A percentile compares a stretch with the other conserved stretches of the same genome.
These are phyloP conservation scores for Sordariomycetes sp. DNA, from an alignment of 2,329 filamentous ascomycete species.

Conservation along the genomic window DNA sequence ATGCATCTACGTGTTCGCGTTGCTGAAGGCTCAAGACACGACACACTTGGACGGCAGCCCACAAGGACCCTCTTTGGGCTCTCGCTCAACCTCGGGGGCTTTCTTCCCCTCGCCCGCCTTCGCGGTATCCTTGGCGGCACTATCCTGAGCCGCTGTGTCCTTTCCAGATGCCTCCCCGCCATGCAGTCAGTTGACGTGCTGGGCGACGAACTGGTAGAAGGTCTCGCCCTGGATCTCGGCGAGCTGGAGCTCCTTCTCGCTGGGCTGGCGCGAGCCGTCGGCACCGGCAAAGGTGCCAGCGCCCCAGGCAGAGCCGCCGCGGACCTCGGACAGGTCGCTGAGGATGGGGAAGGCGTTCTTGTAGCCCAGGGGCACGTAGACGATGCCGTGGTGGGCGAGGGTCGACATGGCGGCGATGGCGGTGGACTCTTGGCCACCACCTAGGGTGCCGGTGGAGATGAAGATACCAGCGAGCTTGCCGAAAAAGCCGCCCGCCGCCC, in stretches of 20 bases:
- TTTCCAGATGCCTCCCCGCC: constrained; percentile 25
- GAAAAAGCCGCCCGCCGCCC: constrained; percentile 64
- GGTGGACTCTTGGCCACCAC: constrained; percentile 91
- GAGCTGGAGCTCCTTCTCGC: constrained; percentile 62
- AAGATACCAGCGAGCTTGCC: constrained; percentile 92
- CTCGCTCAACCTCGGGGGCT: constrained; percentile 25
- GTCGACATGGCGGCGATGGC: constrained; percentile 74
- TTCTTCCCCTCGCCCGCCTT: constrained; percentile 11
- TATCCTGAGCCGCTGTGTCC: constrained; percentile 10
- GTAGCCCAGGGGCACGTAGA: constrained; percentile 94
- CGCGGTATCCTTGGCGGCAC: constrained; percentile 6
- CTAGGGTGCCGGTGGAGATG: constrained; percentile 71
- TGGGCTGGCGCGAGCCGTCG: constrained; percentile 79
- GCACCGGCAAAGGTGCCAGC: constrained; percentile 75
- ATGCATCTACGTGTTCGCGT: neutral
- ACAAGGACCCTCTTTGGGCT: constrained; percentile 58
- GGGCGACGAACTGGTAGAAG: constrained; percentile 70
- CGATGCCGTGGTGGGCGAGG: constrained; percentile 83
- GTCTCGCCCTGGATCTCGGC: constrained; percentile 73
- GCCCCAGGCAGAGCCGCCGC: constrained; percentile 85
- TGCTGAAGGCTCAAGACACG: constrained; percentile 38
- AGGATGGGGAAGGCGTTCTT: constrained; percentile 64
- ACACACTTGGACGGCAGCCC: constrained; percentile 66
- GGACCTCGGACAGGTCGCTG: constrained; percentile 64
- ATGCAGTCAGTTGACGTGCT: constrained; percentile 72